Evolutionary conservation across 129 eudicot genomes (phyloP), one percentile per base, ranked within the genome.

Genomic region (Chrysanthemum seticuspe): DNA sequence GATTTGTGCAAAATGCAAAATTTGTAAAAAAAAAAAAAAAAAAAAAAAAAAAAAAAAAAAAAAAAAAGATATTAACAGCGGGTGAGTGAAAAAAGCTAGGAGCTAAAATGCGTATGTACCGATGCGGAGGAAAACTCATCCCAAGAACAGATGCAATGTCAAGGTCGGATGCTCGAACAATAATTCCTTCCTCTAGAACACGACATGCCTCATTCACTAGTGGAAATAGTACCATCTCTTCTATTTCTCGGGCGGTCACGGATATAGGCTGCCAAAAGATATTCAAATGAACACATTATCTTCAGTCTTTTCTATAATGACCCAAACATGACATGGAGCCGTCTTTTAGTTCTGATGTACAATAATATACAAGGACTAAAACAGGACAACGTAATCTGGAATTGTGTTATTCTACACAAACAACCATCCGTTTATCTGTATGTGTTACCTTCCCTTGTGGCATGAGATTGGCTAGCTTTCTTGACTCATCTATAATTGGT

Each of bases 171-270:
- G 99, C 88, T 73, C 93, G 88, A 62, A 90, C 84, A 5, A 85
- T 91, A 13, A 90, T 63, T 75, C 84, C 94, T 78, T 94, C 99
- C 47, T 90, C 99, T 76, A 94, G 58, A 73, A 94, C 93, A 72
- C 97, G 97, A 70, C 99, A 94, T 54, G 97, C 97, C 79, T 94
- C 99, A 54, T 94, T 94, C 73, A 94, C 99, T 68, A 90, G 87
- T 0, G 99, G 96, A 86, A 94, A 94, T 58, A 94, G 80, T 49
- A 94, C 71, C 99, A 94, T 90, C 81, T 87, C 92, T 45, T 88
- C 87, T 70, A 94, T 79, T 75, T 94, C 97, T 81, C 88, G 82
- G 75, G 90, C 99, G 0, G 85, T 86, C 40, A 90, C 47, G 14
- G 84, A 77, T 79, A 90, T 66, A 13, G 89, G 87, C 97, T 94